A percentile compares a stretch with the other conserved stretches of the same genome.
Conservation (phyloP, 2,329 filamentous ascomycete species). For the Xylariaceae sp. region DNA sequence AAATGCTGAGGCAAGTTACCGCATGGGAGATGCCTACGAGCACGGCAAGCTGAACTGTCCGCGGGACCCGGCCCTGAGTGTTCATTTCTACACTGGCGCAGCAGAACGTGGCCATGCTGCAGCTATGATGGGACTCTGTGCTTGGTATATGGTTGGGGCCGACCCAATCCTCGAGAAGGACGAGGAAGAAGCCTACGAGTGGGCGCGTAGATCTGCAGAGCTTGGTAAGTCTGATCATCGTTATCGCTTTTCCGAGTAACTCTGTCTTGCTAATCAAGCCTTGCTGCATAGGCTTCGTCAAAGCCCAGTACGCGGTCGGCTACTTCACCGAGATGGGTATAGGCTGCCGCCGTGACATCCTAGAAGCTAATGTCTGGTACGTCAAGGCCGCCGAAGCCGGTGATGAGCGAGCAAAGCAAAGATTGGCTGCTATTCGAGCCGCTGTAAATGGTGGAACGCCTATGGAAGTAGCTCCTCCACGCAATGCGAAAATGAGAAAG, state of each 20-base stretch:
- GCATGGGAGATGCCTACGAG: conserved; percentile 96
- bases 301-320: conserved; percentile 90
- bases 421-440: conserved; percentile 82
- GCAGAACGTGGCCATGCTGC: conserved; percentile 81
- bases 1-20: conserved; percentile 81
- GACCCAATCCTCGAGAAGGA: conserved; percentile 92
- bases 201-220: conserved; percentile 86
- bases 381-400: conserved; percentile 92
- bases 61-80: conserved; percentile 85
- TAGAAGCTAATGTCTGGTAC: conserved; percentile 98
- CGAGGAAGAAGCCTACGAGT: conserved; percentile 94
- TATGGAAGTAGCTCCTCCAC: conserved; percentile 59
- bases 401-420: conserved; percentile 85
- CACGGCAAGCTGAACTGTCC: conserved; percentile 87
- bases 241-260: too few relatives aligned
- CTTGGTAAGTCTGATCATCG: conserved; percentile 69
- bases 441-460: conserved; percentile 67
- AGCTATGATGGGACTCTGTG: conserved; percentile 98
- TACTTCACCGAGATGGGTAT: conserved; percentile 99
- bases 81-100: conserved; percentile 95
- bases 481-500: conserved; percentile 56
- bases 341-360: conserved; percentile 87
- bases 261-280: conserved; percentile 17
- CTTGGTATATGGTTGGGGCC: conserved; percentile 97
- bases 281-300: conserved; percentile 57